Evolutionary conservation across 805 yeast genomes (phyloP).

Genomic region (Tetrapisispora arboricola): DNA sequence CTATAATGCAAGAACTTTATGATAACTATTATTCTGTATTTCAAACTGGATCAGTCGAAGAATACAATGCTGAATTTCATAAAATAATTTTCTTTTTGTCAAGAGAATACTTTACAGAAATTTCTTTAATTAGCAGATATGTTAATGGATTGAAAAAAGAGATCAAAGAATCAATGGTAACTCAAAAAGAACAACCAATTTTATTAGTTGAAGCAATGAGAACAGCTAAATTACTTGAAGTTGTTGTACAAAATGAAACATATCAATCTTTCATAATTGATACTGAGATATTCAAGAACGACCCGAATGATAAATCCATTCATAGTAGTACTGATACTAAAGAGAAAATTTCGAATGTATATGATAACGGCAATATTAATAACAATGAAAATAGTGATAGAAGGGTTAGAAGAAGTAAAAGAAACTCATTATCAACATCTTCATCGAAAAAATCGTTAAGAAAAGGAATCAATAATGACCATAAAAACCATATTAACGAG

Average conservation of each 20-base stretch:
- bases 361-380: background rate
- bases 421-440: too few species aligned
- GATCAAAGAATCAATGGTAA: background rate
- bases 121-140: background rate
- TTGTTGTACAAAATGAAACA: background rate
- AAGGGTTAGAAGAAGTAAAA: background rate
- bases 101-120: slow-evolving; percentile 1
- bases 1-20: slow-evolving; percentile 1
- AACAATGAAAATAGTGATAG: background rate
- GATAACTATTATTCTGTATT: background rate
- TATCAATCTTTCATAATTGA: slow-evolving; percentile 1
- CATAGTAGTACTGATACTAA: background rate
- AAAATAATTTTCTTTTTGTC: slow-evolving; percentile 1
- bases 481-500: background rate
- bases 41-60: background rate
- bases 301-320: background rate
- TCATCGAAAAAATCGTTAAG: too few species aligned
- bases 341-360: background rate
- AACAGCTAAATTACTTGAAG: background rate
- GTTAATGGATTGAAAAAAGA: slow-evolving; percentile 1
- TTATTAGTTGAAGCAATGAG: background rate
- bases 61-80: slow-evolving; percentile 2
- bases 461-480: background rate
- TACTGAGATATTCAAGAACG: background rate
- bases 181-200: background rate